Evolutionary conservation across 352 stramenopile species (phyloP).

Genomic region (Pythium sp.): DNA sequence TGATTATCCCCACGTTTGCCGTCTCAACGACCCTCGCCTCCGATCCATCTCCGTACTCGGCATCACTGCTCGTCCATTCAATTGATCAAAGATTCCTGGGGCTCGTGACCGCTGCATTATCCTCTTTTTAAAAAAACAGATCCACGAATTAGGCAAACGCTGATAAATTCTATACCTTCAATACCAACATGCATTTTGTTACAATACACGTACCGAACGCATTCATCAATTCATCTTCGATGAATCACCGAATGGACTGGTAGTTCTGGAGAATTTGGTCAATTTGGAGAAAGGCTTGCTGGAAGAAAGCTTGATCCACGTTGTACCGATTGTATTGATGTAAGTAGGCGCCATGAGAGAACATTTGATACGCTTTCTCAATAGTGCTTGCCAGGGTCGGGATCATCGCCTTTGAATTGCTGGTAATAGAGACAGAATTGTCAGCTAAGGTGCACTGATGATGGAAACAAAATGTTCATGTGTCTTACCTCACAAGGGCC

Average conservation of each 20-base stretch:
- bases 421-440: constrained; percentile 12
- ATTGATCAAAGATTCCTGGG: neutral
- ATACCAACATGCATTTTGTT: neutral
- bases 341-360: constrained; percentile 52
- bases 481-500: constrained; percentile 40
- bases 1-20: constrained; percentile 22
- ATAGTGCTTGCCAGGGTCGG: constrained; percentile 43
- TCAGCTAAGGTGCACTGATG: neutral
- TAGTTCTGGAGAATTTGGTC: constrained; percentile 79
- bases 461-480: neutral
- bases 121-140: neutral
- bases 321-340: constrained; percentile 61
- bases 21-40: constrained; percentile 31
- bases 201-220: neutral
- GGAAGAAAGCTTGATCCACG: constrained; percentile 60
- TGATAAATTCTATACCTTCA: neutral
- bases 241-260: constrained; percentile 16
- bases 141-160: neutral
- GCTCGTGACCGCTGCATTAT: neutral
- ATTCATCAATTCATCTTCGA: neutral
- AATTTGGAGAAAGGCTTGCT: constrained; percentile 60
- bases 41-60: constrained; percentile 17
- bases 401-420: constrained; percentile 66
- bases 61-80: constrained; percentile 18
- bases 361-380: constrained; percentile 72